Conservation (phyloP, 208 protist species). For the Leishmania amazonensis region DNA sequence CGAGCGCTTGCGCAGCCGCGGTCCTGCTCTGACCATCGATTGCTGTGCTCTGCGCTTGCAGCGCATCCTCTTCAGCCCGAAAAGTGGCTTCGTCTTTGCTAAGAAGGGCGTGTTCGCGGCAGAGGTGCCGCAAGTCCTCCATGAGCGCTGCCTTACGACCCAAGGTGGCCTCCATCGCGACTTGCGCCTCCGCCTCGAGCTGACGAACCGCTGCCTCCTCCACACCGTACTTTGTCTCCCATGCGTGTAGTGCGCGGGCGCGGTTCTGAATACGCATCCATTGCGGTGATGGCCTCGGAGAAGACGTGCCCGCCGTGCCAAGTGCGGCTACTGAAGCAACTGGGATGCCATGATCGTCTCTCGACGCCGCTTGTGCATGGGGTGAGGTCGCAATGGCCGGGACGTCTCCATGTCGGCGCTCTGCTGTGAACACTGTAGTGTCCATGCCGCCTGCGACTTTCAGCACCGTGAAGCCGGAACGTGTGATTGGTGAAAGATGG, state of each 20-base stretch:
- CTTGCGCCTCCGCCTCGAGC: conserved; percentile 3
- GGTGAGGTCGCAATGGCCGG: not conserved
- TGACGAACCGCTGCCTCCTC: conserved; percentile 8
- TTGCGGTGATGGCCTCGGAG: not conserved
- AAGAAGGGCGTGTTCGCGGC: conserved; percentile 6
- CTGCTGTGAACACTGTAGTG: not conserved
- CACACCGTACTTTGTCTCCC: conserved; percentile 11
- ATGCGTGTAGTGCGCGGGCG: conserved; percentile 8
- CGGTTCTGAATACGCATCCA: conserved; percentile 4
- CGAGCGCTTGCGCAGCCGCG: not conserved
- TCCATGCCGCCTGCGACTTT: not conserved
- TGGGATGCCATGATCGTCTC: not conserved
- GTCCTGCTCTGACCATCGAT: not conserved
- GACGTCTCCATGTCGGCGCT: not conserved
- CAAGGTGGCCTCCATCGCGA: conserved; percentile 8
- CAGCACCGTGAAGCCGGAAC: not conserved
- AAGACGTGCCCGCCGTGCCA: not conserved
- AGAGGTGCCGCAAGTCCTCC: conserved; percentile 1
- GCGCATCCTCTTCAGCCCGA: not conserved
- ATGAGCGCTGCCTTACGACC: conserved; percentile 3
- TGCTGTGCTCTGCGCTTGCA: not conserved
- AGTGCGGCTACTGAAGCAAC: not conserved
- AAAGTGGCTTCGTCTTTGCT: not conserved
- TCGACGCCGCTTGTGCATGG: not conserved
- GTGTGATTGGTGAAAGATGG: not conserved